phyloP scores from a whole-genome alignment of 2,329 filamentous ascomycete species.

The Penicillium sp. region DNA sequence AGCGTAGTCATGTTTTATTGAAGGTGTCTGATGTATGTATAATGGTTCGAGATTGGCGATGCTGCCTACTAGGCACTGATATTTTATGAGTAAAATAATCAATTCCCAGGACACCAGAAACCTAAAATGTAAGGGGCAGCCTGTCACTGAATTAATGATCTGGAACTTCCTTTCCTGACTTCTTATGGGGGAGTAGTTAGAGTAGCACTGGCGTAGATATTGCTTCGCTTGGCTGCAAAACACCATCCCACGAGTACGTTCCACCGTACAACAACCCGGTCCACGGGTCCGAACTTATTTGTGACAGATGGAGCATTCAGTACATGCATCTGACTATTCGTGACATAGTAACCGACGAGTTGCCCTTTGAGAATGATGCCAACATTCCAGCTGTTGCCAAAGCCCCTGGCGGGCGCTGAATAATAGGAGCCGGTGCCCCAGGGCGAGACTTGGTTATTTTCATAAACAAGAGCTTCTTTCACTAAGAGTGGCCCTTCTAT shows the following conservation, averaged over 20 bases:
- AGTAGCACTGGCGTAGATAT: neutral
- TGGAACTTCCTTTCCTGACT: neutral
- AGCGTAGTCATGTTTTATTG: no score
- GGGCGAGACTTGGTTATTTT: neutral
- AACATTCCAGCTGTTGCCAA: neutral
- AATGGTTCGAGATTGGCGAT: no score
- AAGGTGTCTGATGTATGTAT: no score
- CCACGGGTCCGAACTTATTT: neutral
- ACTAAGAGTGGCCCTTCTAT: neutral
- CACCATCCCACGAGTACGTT: neutral
- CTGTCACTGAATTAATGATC: no score
- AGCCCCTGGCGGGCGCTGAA: neutral
- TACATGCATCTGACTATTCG: neutral
- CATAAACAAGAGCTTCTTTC: neutral
- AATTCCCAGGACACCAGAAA: no score
- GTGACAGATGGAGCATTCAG: neutral
- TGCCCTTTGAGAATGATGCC: neutral
- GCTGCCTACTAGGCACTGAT: no score
- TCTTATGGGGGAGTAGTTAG: neutral
- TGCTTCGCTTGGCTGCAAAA: neutral
- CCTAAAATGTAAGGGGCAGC: no score
- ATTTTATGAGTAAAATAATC: no score
- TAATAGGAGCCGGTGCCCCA: neutral
- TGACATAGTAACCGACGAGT: neutral
- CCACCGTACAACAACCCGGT: neutral